These are phyloP conservation scores for Suillus ampliporus DNA, from an alignment of 768 basidiomycete genomes.

Conservation along the genomic window DNA sequence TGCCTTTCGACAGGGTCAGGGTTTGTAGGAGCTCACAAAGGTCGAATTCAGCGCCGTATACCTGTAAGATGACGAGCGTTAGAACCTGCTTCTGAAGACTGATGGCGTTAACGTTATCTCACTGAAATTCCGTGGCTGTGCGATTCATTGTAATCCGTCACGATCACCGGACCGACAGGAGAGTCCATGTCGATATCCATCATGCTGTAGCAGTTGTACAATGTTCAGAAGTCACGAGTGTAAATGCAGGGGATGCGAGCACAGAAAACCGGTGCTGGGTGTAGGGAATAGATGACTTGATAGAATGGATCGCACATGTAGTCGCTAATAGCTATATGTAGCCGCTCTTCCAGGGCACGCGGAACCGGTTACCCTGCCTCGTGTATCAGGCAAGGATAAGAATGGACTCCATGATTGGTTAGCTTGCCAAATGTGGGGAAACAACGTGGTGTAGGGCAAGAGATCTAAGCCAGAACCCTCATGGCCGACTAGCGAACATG, in stretches of 20 bases:
- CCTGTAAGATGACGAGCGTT: constrained; percentile 16
- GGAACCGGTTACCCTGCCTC: constrained; percentile 34
- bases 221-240: neutral
- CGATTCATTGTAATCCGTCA: constrained; percentile 24
- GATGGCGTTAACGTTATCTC: constrained; percentile 14
- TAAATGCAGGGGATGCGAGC: neutral
- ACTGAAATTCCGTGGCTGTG: constrained; percentile 28
- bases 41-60: constrained; percentile 45
- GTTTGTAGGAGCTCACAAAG: constrained; percentile 58
- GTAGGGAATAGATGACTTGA: constrained; percentile 14
- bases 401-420: constrained; percentile 6
- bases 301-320: constrained; percentile 7
- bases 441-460: constrained; percentile 4
- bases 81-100: constrained; percentile 10
- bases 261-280: constrained; percentile 19
- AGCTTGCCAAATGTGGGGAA: constrained; percentile 4
- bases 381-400: constrained; percentile 27
- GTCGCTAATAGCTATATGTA: constrained; percentile 32
- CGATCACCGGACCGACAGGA: constrained; percentile 34
- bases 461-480: constrained; percentile 8
- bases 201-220: constrained; percentile 15
- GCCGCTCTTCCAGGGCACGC: constrained; percentile 26
- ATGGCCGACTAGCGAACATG: neutral
- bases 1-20: constrained; percentile 50
- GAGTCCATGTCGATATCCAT: constrained; percentile 43